Evolutionary conservation across 2,329 filamentous ascomycete species (phyloP).

Genomic region (Xylariaceae sp.): DNA sequence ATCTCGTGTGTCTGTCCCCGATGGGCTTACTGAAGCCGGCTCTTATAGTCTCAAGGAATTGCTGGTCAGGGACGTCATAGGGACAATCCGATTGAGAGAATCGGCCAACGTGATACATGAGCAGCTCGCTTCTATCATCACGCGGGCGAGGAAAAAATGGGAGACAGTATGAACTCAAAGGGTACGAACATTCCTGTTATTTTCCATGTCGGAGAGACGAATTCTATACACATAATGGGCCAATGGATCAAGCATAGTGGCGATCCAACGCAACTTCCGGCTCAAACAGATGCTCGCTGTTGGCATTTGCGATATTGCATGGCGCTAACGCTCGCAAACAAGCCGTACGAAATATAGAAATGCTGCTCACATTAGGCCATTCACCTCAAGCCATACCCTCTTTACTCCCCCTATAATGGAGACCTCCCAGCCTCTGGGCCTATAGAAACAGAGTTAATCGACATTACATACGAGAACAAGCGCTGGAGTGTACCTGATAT

Average conservation of each 20-base stretch:
- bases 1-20: too few relatives aligned
- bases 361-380: conserved; percentile 30
- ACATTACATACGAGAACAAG: conserved; percentile 17
- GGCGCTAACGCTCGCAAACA: conserved; percentile 11
- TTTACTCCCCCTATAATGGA: conserved; percentile 27
- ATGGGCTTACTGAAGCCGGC: too few relatives aligned
- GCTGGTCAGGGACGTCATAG: too few relatives aligned
- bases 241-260: conserved; percentile 32
- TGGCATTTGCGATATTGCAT: conserved; percentile 31
- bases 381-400: conserved; percentile 27
- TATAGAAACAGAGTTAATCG: neutral
- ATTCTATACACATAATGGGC: conserved; percentile 26
- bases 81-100: too few relatives aligned
- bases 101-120: too few relatives aligned
- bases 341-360: conserved; percentile 19
- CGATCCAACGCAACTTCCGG: conserved; percentile 28
- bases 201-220: conserved; percentile 32
- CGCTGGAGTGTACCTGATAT: conserved; percentile 25
- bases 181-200: conserved; percentile 33
- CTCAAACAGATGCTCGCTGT: conserved; percentile 20
- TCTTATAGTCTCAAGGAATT: too few relatives aligned
- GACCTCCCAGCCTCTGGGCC: conserved; percentile 23
- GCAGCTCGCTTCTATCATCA: too few relatives aligned
- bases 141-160: too few relatives aligned
- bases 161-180: too few relatives aligned